Evolutionary conservation across 225 moss, liverwort and hornwort species (phyloP).

Genomic region (Neckera pumila): DNA sequence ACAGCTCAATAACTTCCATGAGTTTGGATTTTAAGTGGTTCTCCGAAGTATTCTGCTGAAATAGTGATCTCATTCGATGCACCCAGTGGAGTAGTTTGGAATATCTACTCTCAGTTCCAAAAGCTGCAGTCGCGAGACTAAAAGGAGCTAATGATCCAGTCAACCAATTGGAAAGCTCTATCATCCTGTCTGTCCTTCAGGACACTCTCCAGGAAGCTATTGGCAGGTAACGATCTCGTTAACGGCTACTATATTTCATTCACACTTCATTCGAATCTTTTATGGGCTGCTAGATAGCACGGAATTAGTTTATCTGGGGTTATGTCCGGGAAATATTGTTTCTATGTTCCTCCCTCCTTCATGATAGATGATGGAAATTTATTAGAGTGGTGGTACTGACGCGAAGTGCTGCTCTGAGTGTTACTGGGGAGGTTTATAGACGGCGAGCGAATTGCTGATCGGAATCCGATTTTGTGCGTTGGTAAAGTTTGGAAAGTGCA

Average conservation of each 20-base stretch:
- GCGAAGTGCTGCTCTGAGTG: background rate
- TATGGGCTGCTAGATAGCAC: background rate
- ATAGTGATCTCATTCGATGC: background rate
- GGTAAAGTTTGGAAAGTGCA: conserved; percentile 75
- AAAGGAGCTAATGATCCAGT: background rate
- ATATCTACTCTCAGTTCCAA: conserved; percentile 61
- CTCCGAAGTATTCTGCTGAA: background rate
- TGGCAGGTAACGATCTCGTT: conserved; percentile 32
- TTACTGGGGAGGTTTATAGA: background rate
- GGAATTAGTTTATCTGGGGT: background rate
- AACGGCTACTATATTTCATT: background rate
- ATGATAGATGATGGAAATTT: background rate
- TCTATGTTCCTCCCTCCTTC: too few relatives aligned
- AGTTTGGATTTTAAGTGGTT: background rate
- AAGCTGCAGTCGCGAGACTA: conserved; percentile 10
- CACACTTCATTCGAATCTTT: background rate
- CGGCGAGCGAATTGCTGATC: background rate
- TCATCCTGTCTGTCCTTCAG: conserved; percentile 33
- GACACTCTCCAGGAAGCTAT: conserved; percentile 48
- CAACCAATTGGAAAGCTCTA: conserved; percentile 25
- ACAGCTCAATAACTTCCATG: background rate
- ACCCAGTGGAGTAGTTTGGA: conserved; percentile 69
- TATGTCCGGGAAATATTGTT: too few relatives aligned
- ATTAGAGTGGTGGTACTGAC: background rate
- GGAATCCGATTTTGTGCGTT: background rate